Percentiles rank a stretch among this genome's conserved stretches.
phyloP scores from a whole-genome alignment of 2,329 filamentous ascomycete genomes.

The Exophiala mesophila region DNA sequence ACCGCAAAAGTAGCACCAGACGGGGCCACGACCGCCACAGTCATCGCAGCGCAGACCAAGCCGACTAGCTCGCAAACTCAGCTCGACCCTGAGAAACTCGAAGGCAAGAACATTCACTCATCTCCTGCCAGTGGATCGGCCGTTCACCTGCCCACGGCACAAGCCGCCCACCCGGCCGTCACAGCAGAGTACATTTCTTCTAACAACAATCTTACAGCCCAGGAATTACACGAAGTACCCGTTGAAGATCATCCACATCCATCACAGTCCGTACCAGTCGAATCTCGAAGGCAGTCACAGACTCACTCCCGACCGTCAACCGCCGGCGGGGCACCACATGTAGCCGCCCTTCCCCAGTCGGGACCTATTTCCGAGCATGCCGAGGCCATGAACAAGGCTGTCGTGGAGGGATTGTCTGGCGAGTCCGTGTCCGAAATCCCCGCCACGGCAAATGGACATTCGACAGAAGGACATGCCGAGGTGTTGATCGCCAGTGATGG shows the following conservation, averaged over 20 bases:
- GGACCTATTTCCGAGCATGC: constrained; percentile 18
- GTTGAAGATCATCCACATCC: background rate
- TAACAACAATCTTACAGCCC: background rate
- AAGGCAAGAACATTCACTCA: constrained; percentile 1
- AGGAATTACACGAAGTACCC: background rate
- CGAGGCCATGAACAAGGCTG: constrained; percentile 15
- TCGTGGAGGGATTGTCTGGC: constrained; percentile 11
- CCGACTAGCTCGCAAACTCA: background rate
- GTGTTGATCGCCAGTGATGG: constrained; percentile 19
- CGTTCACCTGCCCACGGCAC: constrained; percentile 7
- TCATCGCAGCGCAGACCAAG: constrained; percentile 7
- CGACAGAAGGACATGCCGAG: constrained; percentile 16
- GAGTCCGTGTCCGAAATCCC: constrained; percentile 22
- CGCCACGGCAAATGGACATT: constrained; percentile 17
- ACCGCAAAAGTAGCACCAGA: constrained; percentile 5
- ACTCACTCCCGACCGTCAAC: background rate
- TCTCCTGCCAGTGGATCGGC: constrained; percentile 5
- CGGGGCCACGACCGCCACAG: constrained; percentile 11
- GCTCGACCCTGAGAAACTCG: background rate
- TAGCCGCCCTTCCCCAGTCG: constrained; percentile 18
- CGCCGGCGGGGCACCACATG: constrained; percentile 1
- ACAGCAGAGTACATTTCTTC: constrained; percentile 12
- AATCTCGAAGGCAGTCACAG: background rate
- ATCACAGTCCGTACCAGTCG: constrained; percentile 2
- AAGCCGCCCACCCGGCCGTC: constrained; percentile 9